These are phyloP conservation scores for Luzula sylvatica DNA, from an alignment of 176 grass and related monocot genomes.

Conservation along the genomic window DNA sequence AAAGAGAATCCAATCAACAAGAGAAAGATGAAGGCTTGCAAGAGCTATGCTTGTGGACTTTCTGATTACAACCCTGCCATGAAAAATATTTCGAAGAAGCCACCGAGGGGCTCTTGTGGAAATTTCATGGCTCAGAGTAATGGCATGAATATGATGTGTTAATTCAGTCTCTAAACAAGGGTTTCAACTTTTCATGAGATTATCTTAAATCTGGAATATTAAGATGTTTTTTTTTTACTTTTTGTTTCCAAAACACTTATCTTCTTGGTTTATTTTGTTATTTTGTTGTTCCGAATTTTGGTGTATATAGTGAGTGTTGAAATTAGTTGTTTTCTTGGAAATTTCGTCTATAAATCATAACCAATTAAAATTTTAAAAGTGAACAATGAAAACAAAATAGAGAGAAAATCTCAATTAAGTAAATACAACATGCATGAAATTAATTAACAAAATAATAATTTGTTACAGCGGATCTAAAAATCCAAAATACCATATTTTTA, in stretches of 20 bases:
- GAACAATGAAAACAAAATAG: no score
- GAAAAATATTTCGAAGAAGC: conserved; percentile 12
- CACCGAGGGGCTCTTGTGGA: conserved; percentile 35
- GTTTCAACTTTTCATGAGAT: conserved; percentile 24
- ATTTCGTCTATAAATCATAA: no score
- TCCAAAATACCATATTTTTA: no score
- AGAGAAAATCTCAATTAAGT: no score
- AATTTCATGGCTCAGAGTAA: conserved; percentile 40
- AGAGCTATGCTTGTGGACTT: conserved; percentile 27
- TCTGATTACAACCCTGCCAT: conserved; percentile 23
- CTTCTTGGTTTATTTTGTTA: not conserved
- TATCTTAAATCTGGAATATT: conserved; percentile 24
- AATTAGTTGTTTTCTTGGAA: no score
- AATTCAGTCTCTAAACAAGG: conserved; percentile 55
- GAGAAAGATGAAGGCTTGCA: conserved; percentile 40
- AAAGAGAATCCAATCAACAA: conserved; percentile 29
- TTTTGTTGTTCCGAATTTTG: not conserved
- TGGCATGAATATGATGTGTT: conserved; percentile 30
- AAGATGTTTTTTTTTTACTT: conserved; percentile 9
- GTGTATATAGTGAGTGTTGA: not conserved
- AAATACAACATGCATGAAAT: no score
- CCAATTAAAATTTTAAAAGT: no score
- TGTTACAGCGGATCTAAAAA: no score
- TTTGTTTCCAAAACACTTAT: not conserved
- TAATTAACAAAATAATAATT: no score